Evolutionary conservation across 805 yeast genomes (phyloP), one percentile per base, ranked within the genome.

Genomic region (Candida silvicultrix): DNA sequence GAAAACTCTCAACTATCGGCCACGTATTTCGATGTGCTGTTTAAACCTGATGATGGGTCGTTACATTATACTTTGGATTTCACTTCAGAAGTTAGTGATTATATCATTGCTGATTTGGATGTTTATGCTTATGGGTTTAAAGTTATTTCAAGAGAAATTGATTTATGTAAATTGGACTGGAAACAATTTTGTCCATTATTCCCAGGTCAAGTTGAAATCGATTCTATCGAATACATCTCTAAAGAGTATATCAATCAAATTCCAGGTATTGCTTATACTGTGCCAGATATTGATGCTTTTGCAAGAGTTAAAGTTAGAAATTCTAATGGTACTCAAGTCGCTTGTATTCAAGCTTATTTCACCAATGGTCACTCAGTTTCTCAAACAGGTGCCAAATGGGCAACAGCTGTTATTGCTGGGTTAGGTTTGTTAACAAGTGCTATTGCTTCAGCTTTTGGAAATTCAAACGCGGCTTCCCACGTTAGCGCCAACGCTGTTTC

Each of bases 331-430:
- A 71, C 71, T 29, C 60, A 66, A 46, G 58, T 84, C 46, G 88
- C 89, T 35, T 89, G 96, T 62, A 71, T 89, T 46, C 92, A 85
- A 60, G 81, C 88, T 16, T 75, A 76, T 48, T 81, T 89, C 59
- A 58, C 82, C 19, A 89, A 89, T 60, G 89, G 90, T 34, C 85
- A 82, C 57, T 82, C 95, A 2, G 92, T 89, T 19, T 68, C 85
- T 39, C 96, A 88, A 60, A 71, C 77, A 2, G 86, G 86, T 53
- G 89, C 84, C 47, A 85, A 86, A 66, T 90, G 97, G 97, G 95
- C 88, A 37, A 88, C 96, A 18, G 97, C 97, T 2, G 83, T 84
- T 19, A 72, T 89, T 56, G 89, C 95, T 1, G 97, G 97, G 51
- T 64, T 87, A 28, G 96, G 97, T n/a, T 66, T 90, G 48, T 67